phyloP scores from a whole-genome alignment of 352 stramenopile genomes.

The Halophytophthora batemanensis region DNA sequence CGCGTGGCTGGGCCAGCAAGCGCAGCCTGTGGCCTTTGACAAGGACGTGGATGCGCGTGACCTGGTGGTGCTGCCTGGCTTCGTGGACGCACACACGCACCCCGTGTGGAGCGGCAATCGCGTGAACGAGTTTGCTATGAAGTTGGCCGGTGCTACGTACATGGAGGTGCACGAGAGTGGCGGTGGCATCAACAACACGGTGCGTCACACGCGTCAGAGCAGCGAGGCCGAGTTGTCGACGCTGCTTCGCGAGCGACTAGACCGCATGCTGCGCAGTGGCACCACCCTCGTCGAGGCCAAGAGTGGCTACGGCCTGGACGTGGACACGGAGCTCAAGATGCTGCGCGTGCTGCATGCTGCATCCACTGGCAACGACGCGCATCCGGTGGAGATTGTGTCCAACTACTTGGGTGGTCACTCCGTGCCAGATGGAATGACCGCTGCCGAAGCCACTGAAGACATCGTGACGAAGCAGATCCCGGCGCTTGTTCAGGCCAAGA shows the following conservation, averaged over 20 bases:
- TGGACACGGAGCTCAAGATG: conserved; percentile 83
- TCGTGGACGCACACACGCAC: conserved; percentile 84
- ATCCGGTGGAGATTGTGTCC: conserved; percentile 73
- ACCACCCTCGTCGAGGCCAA: conserved; percentile 83
- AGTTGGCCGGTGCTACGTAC: conserved; percentile 81
- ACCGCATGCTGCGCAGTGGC: conserved; percentile 71
- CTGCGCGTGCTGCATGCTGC: conserved; percentile 64
- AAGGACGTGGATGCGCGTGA: conserved; percentile 65
- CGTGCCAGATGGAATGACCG: conserved; percentile 68
- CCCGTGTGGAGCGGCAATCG: conserved; percentile 83
- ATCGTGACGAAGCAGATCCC: conserved; percentile 78
- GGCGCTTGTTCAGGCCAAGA: conserved; percentile 57
- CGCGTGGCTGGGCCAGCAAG: conserved; percentile 48
- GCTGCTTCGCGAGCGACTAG: conserved; percentile 50
- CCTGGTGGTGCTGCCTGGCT: conserved; percentile 68
- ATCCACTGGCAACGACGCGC: conserved; percentile 33
- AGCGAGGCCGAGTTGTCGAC: conserved; percentile 56
- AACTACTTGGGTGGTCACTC: conserved; percentile 79
- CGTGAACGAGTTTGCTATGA: conserved; percentile 87
- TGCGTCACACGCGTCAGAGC: conserved; percentile 64
- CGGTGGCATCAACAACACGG: conserved; percentile 78
- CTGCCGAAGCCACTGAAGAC: conserved; percentile 57
- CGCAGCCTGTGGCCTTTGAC: conserved; percentile 66
- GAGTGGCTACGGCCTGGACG: conserved; percentile 82
- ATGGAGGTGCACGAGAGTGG: conserved; percentile 80